Evolutionary conservation across 768 basidiomycete species (phyloP).

Genomic region (Udeniomyces megalosporus): DNA sequence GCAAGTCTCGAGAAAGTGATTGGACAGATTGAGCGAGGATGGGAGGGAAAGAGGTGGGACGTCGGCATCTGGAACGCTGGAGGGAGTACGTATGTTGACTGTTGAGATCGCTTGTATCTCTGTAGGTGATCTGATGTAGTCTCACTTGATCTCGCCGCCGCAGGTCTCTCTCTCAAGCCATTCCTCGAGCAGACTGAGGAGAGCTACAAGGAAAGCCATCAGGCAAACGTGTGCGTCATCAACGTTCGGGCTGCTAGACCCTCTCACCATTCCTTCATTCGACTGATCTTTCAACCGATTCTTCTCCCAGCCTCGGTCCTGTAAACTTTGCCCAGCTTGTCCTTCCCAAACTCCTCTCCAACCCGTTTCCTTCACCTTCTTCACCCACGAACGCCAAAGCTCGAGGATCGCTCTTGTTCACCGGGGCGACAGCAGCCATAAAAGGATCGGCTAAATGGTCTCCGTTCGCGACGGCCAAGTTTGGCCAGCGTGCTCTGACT

Average conservation of each 20-base stretch:
- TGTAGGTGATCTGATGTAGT: too few species aligned
- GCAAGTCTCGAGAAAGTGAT: constrained; percentile 1
- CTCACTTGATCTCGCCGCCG: too few species aligned
- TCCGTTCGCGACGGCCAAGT: constrained; percentile 21
- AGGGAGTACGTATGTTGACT: too few species aligned
- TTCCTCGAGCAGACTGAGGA: constrained; percentile 23
- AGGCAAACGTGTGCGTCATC: too few species aligned
- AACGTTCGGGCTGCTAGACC: not conserved
- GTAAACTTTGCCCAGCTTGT: constrained; percentile 19
- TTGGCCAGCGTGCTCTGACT: constrained; percentile 15
- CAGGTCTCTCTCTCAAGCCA: constrained; percentile 19
- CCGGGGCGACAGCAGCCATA: constrained; percentile 21
- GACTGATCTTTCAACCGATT: not conserved
- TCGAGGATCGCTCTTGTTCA: constrained; percentile 20
- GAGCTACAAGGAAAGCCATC: too few species aligned
- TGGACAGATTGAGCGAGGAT: not conserved
- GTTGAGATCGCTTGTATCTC: too few species aligned
- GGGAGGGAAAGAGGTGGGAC: not conserved
- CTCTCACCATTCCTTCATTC: too few species aligned
- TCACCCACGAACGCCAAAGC: not conserved
- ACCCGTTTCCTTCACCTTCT: not conserved
- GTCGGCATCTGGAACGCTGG: constrained; percentile 6
- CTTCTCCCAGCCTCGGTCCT: constrained; percentile 14
- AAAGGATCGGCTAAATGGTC: constrained; percentile 21
- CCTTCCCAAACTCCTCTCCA: not conserved